Conservation (phyloP, 2,329 filamentous ascomycete species). For the Colletotrichum aenigma region DNA sequence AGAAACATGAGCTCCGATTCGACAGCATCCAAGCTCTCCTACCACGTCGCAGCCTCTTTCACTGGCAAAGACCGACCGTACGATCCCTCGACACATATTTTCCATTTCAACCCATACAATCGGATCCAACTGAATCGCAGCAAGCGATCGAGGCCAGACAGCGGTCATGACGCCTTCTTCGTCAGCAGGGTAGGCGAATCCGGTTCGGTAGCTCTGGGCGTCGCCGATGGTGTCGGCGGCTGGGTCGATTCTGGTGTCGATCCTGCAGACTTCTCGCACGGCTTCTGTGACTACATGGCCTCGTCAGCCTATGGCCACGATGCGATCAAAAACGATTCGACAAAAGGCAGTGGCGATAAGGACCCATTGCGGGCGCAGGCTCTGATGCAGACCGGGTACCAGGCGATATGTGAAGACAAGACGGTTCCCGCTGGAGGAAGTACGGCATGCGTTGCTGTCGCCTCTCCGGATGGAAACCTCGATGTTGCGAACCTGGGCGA, state of each 20-base stretch:
- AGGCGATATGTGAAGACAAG: conserved; percentile 76
- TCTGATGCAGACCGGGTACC: conserved; percentile 84
- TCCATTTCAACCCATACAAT: conserved; percentile 73
- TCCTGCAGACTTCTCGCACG: conserved; percentile 93
- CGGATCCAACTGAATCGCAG: conserved; percentile 58
- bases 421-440: conserved; percentile 83
- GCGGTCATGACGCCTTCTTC: conserved; percentile 97
- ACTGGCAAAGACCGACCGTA: conserved; percentile 74
- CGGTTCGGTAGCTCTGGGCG: conserved; percentile 78
- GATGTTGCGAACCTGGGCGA: conserved; percentile 95
- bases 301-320: conserved; percentile 67
- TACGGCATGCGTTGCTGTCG: conserved; percentile 88
- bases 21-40: conserved; percentile 52
- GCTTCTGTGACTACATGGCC: conserved; percentile 92
- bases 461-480: conserved; percentile 72
- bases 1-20: conserved; percentile 8
- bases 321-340: conserved; percentile 30
- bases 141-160: conserved; percentile 71
- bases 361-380: conserved; percentile 23
- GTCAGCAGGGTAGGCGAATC: conserved; percentile 78
- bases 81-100: conserved; percentile 71
- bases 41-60: conserved; percentile 76
- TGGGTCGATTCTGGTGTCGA: conserved; percentile 94
- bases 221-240: conserved; percentile 94
- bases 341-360: conserved; percentile 3